phyloP scores from a whole-genome alignment of 148 eudicot species.

The Rhododendron ferrugineum region DNA sequence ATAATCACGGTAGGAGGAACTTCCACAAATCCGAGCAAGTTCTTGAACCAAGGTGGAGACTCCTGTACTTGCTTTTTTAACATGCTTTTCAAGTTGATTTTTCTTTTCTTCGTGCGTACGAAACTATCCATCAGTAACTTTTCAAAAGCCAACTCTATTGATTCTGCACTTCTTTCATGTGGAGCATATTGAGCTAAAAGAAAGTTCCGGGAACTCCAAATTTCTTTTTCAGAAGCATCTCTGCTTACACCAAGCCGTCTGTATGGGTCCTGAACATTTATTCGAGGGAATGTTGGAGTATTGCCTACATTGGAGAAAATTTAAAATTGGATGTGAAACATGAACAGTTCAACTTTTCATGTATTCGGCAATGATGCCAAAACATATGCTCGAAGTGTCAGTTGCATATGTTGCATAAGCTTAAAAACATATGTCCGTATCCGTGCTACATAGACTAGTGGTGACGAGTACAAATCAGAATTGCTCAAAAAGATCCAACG shows the following conservation, averaged over 20 bases:
- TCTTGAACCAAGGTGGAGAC: conserved; percentile 96
- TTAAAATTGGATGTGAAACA: background rate
- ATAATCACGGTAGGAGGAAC: conserved; percentile 70
- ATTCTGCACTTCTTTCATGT: conserved; percentile 84
- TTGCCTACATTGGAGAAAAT: conserved; percentile 33
- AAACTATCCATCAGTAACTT: conserved; percentile 77
- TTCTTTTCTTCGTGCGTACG: conserved; percentile 65
- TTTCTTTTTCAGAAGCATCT: conserved; percentile 90
- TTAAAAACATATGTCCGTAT: background rate
- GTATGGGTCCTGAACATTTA: conserved; percentile 85
- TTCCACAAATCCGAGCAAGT: conserved; percentile 75
- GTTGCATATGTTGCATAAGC: background rate
- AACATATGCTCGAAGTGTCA: background rate
- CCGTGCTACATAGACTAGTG: background rate
- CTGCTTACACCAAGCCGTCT: conserved; percentile 82
- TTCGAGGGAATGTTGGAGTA: conserved; percentile 52
- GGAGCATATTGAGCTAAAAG: conserved; percentile 67
- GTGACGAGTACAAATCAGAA: background rate
- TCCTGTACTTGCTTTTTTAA: conserved; percentile 88
- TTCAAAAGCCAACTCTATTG: conserved; percentile 93
- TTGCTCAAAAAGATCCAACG: background rate
- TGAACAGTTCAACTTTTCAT: background rate
- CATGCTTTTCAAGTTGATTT: conserved; percentile 81
- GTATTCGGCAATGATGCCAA: background rate
- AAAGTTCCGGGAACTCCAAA: conserved; percentile 89